Base-by-base conservation (phyloP, 1,284 basidiomycete species). In the Melampsora americana region DNA sequence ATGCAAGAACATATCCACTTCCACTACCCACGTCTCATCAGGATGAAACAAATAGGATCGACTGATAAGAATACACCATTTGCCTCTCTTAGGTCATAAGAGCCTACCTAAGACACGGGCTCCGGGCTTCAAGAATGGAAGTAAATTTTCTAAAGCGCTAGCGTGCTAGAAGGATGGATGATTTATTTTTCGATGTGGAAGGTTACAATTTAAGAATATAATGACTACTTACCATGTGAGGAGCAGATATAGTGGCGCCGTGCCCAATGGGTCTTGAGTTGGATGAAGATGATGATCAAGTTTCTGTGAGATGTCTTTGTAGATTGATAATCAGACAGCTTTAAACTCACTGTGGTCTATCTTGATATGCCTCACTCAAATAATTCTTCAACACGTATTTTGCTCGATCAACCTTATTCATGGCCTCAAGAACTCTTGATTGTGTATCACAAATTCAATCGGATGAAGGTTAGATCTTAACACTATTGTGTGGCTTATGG, bases 241-340 rank as follows among this genome's bases (percentile, higher is more conserved):
- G 93, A 0, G 93, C 93, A 65, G 90, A 91, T 78, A 95, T 94
- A 0, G 93, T 95, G 26, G 92, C 93, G 16, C 88, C 89, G 79
- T 90, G 86, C 2, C 90, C 90, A 70, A 92, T 94, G 11, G 86
- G 79, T 82, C 90, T n/a, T 79, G 64, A 30, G 84, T 84, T 80
- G 80, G 90, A 88, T 92, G 90, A 20, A 92, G 93, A 0, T 89
- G 87, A 80, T 95, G 93, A 39, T 88, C 84, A 78, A 95, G 95
- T 2, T 92, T 90, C 23, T 85, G 83, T 0, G 79, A 72, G 60
- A 83, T 84, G 75, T 85, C 81, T 0, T 83, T 81, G 14, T 92
- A 90, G 80, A 14, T 61, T 26, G n/a, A 3, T 62, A 39, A 62
- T 32, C 26, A 53, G 20, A 32, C n/a, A n/a, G n/a, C 26, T 44